Evolutionary conservation across 1,139 yeast species (phyloP), one percentile per base, ranked within the genome.

Genomic region (Williopsis jadinii): DNA sequence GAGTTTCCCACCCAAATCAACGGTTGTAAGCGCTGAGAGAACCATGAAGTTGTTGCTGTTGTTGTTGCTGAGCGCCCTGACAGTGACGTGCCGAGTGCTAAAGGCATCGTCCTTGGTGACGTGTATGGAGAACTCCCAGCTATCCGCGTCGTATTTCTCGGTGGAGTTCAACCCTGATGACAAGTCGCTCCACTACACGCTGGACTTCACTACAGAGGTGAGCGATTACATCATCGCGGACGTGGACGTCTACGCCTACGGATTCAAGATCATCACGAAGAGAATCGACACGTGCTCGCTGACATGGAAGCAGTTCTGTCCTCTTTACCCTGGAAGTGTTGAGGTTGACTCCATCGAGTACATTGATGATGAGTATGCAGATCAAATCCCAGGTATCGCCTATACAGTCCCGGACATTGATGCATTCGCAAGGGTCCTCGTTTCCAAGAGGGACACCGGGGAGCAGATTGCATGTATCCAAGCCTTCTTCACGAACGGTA

Each of bases 251-350:
- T 82, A 77, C 54, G 94, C 92, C 5, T 84, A 83, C 56, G 94
- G 94, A 1, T 81, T 84, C 62, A 60, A 68, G 41, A 71, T 83
- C 54, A 79, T 83, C 48, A 66, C 71, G 11, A 66, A 68, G 51
- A 56, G 59, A 6, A 61, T 83, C 39, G 73, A 82, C 52, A 56
- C 80, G 51, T 84, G 94, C 64, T 38, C 54, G 14, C 58, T 81
- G 44, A 78, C 77, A 19, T 80, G 88, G 85, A 82, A 80, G 56
- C 92, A 84, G 61, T 83, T 84, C 56, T 84, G 94, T 63, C 92
- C 92, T 1, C 59, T 84, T 34, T 78, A 67, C 50, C 87, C 92
- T 0, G 92, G 92, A 24, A 59, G 75, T 26, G 70, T 84, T 55
- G 82, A 80, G 54, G 70, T 84, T 36, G 82, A 83, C 46, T 76